A percentile compares a stretch with the other conserved stretches of the same genome.
These are phyloP conservation scores for Fusarium verrucosum DNA, from an alignment of 2,329 filamentous ascomycete species.

Conservation along the genomic window DNA sequence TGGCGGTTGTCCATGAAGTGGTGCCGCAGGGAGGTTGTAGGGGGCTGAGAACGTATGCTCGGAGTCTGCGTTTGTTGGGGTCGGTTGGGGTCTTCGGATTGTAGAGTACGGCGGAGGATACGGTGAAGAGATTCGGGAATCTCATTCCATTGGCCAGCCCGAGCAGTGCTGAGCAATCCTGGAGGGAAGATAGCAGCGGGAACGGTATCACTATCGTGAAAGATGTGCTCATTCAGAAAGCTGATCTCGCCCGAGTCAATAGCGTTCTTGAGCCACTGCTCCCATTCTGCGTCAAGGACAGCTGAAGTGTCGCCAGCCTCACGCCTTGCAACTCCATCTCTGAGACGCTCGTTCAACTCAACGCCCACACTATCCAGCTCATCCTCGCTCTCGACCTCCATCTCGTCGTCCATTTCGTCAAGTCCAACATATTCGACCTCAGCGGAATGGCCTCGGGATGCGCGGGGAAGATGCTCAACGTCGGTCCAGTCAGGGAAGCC, in stretches of 20 bases:
- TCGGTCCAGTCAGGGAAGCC: conserved; percentile 68
- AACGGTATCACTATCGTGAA: conserved; percentile 44
- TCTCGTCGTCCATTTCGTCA: conserved; percentile 46
- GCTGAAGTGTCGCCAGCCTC: conserved; percentile 67
- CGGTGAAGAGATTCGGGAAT: conserved; percentile 66
- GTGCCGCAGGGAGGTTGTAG: conserved; percentile 26
- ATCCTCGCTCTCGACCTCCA: conserved; percentile 63
- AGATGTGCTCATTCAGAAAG: conserved; percentile 55
- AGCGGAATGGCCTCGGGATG: conserved; percentile 16
- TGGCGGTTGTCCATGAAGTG: conserved; percentile 29
- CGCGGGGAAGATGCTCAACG: conserved; percentile 35
- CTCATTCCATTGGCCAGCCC: conserved; percentile 65
- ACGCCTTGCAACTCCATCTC: conserved; percentile 69
- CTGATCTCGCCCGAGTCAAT: conserved; percentile 69
- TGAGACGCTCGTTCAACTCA: conserved; percentile 70
- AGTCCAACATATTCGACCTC: conserved; percentile 34
- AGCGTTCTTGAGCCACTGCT: conserved; percentile 77
- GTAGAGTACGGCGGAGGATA: conserved; percentile 60
- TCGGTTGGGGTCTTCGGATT: conserved; percentile 48
- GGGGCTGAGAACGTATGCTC: conserved; percentile 15
- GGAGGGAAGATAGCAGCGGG: conserved; percentile 58
- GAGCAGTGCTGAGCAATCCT: conserved; percentile 63
- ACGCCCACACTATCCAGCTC: conserved; percentile 67
- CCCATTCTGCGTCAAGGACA: conserved; percentile 76
- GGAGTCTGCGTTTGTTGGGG: conserved; percentile 26